A percentile compares a stretch with the other conserved stretches of the same genome.
phyloP scores from a whole-genome alignment of 306 rosid species.

The Malus orientalis region DNA sequence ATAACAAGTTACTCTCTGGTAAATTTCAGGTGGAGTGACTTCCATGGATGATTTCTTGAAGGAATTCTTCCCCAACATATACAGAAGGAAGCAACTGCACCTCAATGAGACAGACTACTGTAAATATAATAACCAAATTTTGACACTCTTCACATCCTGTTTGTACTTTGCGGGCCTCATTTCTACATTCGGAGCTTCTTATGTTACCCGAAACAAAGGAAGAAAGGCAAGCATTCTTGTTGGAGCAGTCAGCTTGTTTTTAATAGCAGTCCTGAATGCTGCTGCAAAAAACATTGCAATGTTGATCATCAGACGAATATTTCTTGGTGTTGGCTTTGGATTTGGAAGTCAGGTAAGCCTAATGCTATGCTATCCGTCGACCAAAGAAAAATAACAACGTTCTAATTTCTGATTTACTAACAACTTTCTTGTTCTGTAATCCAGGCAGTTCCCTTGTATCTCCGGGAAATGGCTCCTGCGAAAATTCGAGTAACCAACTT shows the following conservation, averaged over 20 bases:
- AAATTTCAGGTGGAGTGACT: constrained; percentile 75
- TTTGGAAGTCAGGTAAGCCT: constrained; percentile 85
- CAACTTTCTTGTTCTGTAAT: constrained; percentile 3
- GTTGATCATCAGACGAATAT: constrained; percentile 71
- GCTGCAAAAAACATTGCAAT: constrained; percentile 58
- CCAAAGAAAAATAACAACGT: background rate
- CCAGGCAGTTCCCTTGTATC: constrained; percentile 88
- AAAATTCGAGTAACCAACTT: constrained; percentile 81
- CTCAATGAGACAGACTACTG: constrained; percentile 75
- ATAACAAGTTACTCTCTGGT: background rate
- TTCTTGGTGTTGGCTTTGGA: constrained; percentile 85
- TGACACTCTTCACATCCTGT: constrained; percentile 91
- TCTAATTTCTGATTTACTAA: background rate
- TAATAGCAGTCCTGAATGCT: constrained; percentile 77
- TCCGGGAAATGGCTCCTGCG: constrained; percentile 87
- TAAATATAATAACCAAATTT: constrained; percentile 75
- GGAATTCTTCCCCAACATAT: constrained; percentile 68
- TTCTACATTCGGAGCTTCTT: constrained; percentile 77
- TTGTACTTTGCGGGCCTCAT: constrained; percentile 80
- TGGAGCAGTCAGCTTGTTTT: constrained; percentile 73
- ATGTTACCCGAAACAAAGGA: constrained; percentile 64
- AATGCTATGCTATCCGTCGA: background rate
- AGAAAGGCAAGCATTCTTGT: constrained; percentile 84
- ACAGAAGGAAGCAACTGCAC: constrained; percentile 56
- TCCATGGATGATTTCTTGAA: constrained; percentile 85